Evolutionary conservation across 441 rosid genomes (phyloP), one percentile per base, ranked within the genome.

Genomic region (Theobroma grandiflorum): DNA sequence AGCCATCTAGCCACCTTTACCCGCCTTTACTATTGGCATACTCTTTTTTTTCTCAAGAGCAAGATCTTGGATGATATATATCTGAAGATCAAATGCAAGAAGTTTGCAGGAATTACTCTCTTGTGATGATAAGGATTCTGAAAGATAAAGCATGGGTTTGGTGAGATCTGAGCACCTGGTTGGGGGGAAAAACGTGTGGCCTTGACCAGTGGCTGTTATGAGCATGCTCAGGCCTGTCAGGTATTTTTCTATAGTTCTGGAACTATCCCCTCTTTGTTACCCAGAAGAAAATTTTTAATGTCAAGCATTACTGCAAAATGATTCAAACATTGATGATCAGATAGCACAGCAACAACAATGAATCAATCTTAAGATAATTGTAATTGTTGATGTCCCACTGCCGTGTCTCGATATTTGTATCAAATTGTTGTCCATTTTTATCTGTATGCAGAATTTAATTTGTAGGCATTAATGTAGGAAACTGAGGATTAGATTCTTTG

Each of bases 131-230:
- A 72, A 55, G 47, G 66, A 67, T 10, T 72, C 61, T 47, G 58
- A 49, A 47, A 47, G 57, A 72, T 58, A 75, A 52, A 45, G 31
- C 66, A 9, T 40, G 33, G 43, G 74, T 18, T 67, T 20, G 53
- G 11, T 57, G 12, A 10, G 2, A 78, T 9, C 26, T 79, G 69
- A 20, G 47, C 33, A 6, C 10, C 66, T 33, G 62, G 33, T 63
- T 72, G 77, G 40, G 18, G 49, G 73, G 45, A 26, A 69, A 59
- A 66, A 20, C 43, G 35, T 18, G 2, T 20, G 76, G 58, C 55
- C 72, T 11, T 33, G 33, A 0, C 47, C 42, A 68, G 80, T 79
- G 77, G 61, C 79, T 73, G 71, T 74, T 43, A 26, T 2, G 6
- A 57, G 35, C 77, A 74, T 57, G 66, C 35, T 8, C 65, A 12